phyloP scores from a whole-genome alignment of 2,329 filamentous ascomycete genomes.

The Hymenoscyphus repandus region DNA sequence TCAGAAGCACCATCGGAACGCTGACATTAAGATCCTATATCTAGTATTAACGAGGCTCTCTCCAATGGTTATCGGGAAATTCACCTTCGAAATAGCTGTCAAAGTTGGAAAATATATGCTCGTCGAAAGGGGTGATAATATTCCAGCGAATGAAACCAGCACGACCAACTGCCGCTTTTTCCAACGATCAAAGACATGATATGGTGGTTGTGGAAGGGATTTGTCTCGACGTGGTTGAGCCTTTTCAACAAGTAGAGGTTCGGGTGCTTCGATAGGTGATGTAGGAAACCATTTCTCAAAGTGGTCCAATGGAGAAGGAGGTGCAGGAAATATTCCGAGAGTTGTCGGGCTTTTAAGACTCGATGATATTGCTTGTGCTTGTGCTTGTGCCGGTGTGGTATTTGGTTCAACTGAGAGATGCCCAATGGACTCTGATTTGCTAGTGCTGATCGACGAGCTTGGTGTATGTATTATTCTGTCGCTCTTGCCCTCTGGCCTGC shows the following conservation, averaged over 20 bases:
- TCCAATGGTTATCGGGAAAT: background rate
- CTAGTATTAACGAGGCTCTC: background rate
- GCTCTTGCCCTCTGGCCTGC: background rate
- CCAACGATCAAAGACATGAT: slow-evolving; percentile 10
- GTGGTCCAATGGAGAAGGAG: slow-evolving; percentile 7
- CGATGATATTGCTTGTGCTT: background rate
- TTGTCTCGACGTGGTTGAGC: slow-evolving; percentile 1
- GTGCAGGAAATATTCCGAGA: slow-evolving; percentile 4
- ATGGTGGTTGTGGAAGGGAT: slow-evolving; percentile 7
- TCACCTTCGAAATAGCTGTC: slow-evolving; percentile 8
- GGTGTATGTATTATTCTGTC: background rate
- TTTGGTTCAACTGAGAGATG: background rate
- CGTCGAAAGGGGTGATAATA: slow-evolving; percentile 18
- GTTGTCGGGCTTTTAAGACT: background rate
- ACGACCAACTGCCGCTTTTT: slow-evolving; percentile 42
- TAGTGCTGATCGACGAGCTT: background rate
- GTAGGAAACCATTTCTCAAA: slow-evolving; percentile 14
- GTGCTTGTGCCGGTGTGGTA: background rate
- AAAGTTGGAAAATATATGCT: slow-evolving; percentile 21
- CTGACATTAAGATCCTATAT: slow-evolving; percentile 12
- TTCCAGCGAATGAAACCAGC: slow-evolving; percentile 28
- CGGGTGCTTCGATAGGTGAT: background rate
- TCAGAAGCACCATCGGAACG: slow-evolving; percentile 5
- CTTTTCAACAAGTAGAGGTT: background rate
- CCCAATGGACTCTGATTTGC: background rate